Base-by-base conservation (phyloP, 208 protist genomes). In the Trichomonas tenax region DNA sequence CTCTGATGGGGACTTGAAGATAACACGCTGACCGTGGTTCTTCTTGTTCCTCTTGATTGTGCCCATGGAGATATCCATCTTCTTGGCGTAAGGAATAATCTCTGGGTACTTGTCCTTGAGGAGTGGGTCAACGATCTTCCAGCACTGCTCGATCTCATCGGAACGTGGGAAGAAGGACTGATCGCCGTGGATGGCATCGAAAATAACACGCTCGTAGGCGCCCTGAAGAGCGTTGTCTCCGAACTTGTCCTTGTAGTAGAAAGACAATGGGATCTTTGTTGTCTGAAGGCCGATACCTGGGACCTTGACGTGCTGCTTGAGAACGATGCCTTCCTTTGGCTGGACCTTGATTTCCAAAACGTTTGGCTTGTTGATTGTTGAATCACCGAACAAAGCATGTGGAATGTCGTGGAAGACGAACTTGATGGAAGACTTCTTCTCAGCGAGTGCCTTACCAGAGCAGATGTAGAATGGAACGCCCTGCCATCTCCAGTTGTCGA, bases 401-500 rank as follows among this genome's bases (percentile, higher is more conserved):
- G 97, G 95, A 2, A 97, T 89, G 45, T 97, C 51, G 36, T 97
- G 97, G 96, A 98, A 98, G 96, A 98, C 97, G 41, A 98, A 97
- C 88, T 97, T 96, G 41, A 98, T 96, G 49, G 98, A 97, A 6
- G 97, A 96, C 96, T 98, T 51, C 58, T 63, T 88, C 51, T 51
- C n/a, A 4, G 45, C 0, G 1, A 34, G 41, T 89, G 93, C 98
- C 97, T 99, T 99, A 45, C 98, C 98, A 3, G 98, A 98, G 96
- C 98, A 98, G 44, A 98, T 97, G 90, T 99, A 98, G 96, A 99
- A 99, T 40, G 98, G 98, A 23, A 99, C 98, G 90, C 97, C 98
- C 26, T 98, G 96, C 98, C 98, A 99, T 44, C 98, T 98, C 96
- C 98, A 97, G 97, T 98, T 99, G 96, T 98, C 98, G 96, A 99